Evolutionary conservation across 2,329 filamentous ascomycete species (phyloP).

Genomic region (Fusarium clavum): DNA sequence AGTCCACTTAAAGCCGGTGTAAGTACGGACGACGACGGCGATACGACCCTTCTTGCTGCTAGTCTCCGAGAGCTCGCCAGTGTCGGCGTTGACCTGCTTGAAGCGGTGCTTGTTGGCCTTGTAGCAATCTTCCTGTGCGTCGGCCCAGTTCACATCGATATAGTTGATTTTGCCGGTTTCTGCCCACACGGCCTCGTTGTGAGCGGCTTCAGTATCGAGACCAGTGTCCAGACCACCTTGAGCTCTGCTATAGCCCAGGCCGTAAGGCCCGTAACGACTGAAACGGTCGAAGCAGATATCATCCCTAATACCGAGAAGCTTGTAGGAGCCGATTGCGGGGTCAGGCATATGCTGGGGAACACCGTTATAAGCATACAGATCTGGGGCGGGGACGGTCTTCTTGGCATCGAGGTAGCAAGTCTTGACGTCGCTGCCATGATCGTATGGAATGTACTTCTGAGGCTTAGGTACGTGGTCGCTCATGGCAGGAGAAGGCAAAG

Average conservation of each 20-base stretch:
- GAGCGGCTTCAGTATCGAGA: slow-evolving; percentile 78
- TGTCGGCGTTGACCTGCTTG: slow-evolving; percentile 53
- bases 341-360: slow-evolving; percentile 82
- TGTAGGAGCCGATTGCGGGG: slow-evolving; percentile 80
- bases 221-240: slow-evolving; percentile 78
- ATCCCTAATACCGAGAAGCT: slow-evolving; percentile 77
- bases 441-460: slow-evolving; percentile 75
- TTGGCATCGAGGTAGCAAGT: slow-evolving; percentile 73
- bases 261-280: slow-evolving; percentile 85
- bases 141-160: slow-evolving; percentile 65
- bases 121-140: slow-evolving; percentile 65
- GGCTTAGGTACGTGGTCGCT: slow-evolving; percentile 57
- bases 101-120: slow-evolving; percentile 74
- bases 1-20: slow-evolving; percentile 83
- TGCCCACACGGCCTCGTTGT: slow-evolving; percentile 70
- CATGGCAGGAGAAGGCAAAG: slow-evolving; percentile 51
- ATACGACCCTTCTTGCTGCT: slow-evolving; percentile 67
- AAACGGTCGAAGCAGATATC: slow-evolving; percentile 91
- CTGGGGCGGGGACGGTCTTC: slow-evolving; percentile 67
- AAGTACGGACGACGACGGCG: slow-evolving; percentile 83
- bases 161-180: slow-evolving; percentile 68
- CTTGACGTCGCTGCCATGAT: slow-evolving; percentile 66
- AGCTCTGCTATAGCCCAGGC: slow-evolving; percentile 80
- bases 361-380: slow-evolving; percentile 75
- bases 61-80: slow-evolving; percentile 50